Evolutionary conservation across 116 monocot species (phyloP), one percentile per base, ranked within the genome.

Genomic region (Trichopus zeylanicus): DNA sequence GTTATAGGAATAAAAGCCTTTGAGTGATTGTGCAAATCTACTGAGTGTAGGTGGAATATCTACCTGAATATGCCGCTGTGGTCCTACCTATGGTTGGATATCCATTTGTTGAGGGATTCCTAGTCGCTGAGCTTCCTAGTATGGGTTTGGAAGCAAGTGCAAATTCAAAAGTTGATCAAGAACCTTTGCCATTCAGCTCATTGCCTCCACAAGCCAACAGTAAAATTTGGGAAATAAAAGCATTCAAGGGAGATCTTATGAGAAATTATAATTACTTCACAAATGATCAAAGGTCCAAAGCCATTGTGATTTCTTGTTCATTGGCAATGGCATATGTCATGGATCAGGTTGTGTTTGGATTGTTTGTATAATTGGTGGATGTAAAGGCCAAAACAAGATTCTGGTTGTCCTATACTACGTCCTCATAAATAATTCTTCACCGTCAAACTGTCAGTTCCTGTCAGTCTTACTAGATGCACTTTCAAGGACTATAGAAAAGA

Each of bases 291-390:
- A 87, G 56, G 65, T 60, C 77, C 12, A 77, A 62, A 57, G 87
- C 91, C 19, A 62, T 87, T 52, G 72, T 54, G 63, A 97, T 97
- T 70, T 84, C 81, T 75, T 76, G 75, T 32, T 87, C 97, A 64
- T 66, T 97, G 31, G 97, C 97, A 59, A 75, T 70, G 64, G 97
- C 84, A 57, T 91, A 97, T 85, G 87, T 97, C 59, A 91, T 97
- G 91, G 91, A 97, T 81, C 97, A 97, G 87, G 97, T 97, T 62
- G 7, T 31, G 24, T 18, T 4, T 28, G 25, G 1, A 12, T 55
- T 35, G 6, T 27, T 12, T 42, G 42, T 16, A 42, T 42, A 13
- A 42, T 16, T 1, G n/a, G 3, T 16, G n/a, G 42, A 42, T 42
- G 42, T n/a, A 13, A 0, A 1, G 42, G n/a, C 12, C 13, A 13